Percentiles rank a stretch among this genome's conserved stretches.
Conservation (phyloP, 1,284 basidiomycete species). For the Puccinia horiana region DNA sequence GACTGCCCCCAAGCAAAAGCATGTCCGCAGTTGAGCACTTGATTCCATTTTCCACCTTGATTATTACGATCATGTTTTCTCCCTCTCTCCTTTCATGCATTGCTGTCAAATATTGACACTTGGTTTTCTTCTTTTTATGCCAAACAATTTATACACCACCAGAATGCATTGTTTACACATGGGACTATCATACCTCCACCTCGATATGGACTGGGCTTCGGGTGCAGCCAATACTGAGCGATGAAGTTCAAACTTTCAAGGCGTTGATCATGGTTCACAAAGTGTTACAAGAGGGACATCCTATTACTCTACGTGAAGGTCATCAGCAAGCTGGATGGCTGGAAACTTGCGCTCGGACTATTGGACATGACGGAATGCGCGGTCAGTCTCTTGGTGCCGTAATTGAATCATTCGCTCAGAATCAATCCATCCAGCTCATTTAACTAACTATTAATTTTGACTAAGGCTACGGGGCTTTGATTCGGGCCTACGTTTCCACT, state of each 20-base stretch:
- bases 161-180: constrained; percentile 97
- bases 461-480: constrained; percentile 82
- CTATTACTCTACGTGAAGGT: constrained; percentile 85
- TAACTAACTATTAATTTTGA: constrained; percentile 31
- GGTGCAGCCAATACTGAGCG: constrained; percentile 88
- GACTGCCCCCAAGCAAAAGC: constrained; percentile 91
- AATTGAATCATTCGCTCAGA: background rate
- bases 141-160: constrained; percentile 34
- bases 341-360: constrained; percentile 87
- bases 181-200: constrained; percentile 96
- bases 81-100: background rate
- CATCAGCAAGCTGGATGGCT: constrained; percentile 95
- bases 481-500: constrained; percentile 90
- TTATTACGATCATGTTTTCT: background rate
- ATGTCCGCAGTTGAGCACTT: constrained; percentile 79
- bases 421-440: constrained; percentile 13
- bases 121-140: background rate
- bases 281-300: constrained; percentile 90
- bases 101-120: background rate
- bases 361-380: constrained; percentile 74
- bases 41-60: background rate
- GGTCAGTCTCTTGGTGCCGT: constrained; percentile 63
- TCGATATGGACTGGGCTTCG: constrained; percentile 94
- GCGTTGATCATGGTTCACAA: constrained; percentile 93
- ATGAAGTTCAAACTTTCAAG: constrained; percentile 96